These are phyloP conservation scores for Astrothelium subdiscretum DNA, from an alignment of 495 filamentous ascomycete species.

Conservation along the genomic window DNA sequence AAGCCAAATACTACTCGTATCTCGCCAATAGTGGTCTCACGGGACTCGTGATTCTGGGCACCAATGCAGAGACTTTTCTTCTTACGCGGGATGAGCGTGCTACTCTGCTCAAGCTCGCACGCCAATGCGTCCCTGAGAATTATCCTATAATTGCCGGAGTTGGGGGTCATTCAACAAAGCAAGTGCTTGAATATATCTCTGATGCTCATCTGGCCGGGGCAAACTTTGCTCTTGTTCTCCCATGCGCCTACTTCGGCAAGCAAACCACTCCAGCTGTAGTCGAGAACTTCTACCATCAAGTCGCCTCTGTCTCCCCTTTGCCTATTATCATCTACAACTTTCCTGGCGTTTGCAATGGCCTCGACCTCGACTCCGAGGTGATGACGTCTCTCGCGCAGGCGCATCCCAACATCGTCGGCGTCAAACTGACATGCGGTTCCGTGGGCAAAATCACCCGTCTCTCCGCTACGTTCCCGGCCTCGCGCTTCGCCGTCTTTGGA, in stretches of 20 bases:
- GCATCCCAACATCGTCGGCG: slow-evolving; percentile 47
- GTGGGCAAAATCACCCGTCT: slow-evolving; percentile 55
- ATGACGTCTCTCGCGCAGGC: slow-evolving; percentile 41
- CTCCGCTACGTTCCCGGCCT: slow-evolving; percentile 40
- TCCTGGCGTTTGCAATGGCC: slow-evolving; percentile 58
- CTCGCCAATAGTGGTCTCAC: slow-evolving; percentile 19
- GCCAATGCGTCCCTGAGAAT: slow-evolving; percentile 13
- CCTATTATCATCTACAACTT: slow-evolving; percentile 63
- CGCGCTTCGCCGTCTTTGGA: slow-evolving; percentile 52
- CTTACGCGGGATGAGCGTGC: slow-evolving; percentile 21
- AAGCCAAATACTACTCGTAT: slow-evolving; percentile 21
- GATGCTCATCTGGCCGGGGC: slow-evolving; percentile 49
- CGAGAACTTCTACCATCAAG: slow-evolving; percentile 47
- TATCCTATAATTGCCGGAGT: slow-evolving; percentile 35
- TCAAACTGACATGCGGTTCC: slow-evolving; percentile 59
- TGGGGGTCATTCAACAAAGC: slow-evolving; percentile 51
- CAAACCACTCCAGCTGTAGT: slow-evolving; percentile 46
- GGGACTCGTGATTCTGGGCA: slow-evolving; percentile 22
- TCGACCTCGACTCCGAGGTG: slow-evolving; percentile 54
- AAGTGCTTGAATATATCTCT: slow-evolving; percentile 45
- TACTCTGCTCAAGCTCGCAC: slow-evolving; percentile 14
- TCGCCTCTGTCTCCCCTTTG: slow-evolving; percentile 39
- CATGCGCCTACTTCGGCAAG: slow-evolving; percentile 54
- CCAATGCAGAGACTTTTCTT: slow-evolving; percentile 22
- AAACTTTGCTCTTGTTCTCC: slow-evolving; percentile 49